These are phyloP conservation scores for Fulvia fulva DNA, from an alignment of 2,329 filamentous ascomycete species.

Conservation along the genomic window DNA sequence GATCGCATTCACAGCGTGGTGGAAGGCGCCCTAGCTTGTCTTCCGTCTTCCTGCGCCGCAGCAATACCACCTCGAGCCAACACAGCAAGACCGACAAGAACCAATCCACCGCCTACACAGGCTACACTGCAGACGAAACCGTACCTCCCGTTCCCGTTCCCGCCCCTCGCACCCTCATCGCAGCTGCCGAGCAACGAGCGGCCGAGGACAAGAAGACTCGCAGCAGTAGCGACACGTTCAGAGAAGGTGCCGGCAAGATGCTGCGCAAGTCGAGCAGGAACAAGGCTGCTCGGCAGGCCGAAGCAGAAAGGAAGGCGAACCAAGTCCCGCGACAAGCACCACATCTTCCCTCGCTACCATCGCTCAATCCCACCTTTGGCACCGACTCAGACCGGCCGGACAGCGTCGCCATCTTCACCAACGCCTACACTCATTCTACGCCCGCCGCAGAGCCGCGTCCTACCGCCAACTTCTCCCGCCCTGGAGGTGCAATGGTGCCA, in stretches of 20 bases:
- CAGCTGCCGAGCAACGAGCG: slow-evolving; percentile 2
- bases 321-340: slow-evolving; percentile 58
- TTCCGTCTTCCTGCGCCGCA: slow-evolving; percentile 1
- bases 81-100: neutral
- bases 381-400: slow-evolving; percentile 64
- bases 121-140: slow-evolving; percentile 4
- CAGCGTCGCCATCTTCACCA: slow-evolving; percentile 56
- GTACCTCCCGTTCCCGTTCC: slow-evolving; percentile 16
- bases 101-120: slow-evolving; percentile 1
- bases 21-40: slow-evolving; percentile 4
- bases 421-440: slow-evolving; percentile 31
- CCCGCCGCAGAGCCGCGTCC: slow-evolving; percentile 43
- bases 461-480: slow-evolving; percentile 33
- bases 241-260: slow-evolving; percentile 19
- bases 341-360: slow-evolving; percentile 47
- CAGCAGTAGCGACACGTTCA: slow-evolving; percentile 2
- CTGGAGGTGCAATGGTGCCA: slow-evolving; percentile 21
- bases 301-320: slow-evolving; percentile 35
- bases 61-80: slow-evolving; percentile 1
- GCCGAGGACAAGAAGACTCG: neutral
- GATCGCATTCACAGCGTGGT: slow-evolving; percentile 1
- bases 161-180: slow-evolving; percentile 12
- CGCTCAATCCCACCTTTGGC: slow-evolving; percentile 55
- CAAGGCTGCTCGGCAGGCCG: slow-evolving; percentile 21
- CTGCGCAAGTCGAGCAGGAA: slow-evolving; percentile 37